phyloP scores from a whole-genome alignment of 2,329 filamentous ascomycete genomes.

The Penicillium sp. region DNA sequence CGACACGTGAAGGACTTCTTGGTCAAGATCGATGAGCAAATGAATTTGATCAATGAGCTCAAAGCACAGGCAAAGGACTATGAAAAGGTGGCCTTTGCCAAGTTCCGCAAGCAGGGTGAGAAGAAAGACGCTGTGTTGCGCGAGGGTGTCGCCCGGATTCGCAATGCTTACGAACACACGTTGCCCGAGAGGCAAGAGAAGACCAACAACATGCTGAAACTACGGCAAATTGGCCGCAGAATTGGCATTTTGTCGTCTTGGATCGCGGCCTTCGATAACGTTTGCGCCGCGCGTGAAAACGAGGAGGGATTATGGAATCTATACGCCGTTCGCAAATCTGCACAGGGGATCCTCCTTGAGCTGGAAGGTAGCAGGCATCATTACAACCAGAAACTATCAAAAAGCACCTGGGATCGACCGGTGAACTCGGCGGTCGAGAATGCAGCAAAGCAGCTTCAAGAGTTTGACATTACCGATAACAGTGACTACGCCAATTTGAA shows the following conservation, averaged over 20 bases:
- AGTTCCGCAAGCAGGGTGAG: conserved; percentile 86
- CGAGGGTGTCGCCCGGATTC: conserved; percentile 77
- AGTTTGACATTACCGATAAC: conserved; percentile 64
- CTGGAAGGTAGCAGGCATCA: conserved; percentile 87
- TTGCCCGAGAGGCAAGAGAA: conserved; percentile 74
- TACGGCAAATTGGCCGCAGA: conserved; percentile 77
- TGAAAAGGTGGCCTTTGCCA: conserved; percentile 75
- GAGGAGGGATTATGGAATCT: conserved; percentile 67
- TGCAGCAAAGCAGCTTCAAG: conserved; percentile 72
- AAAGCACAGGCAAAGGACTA: conserved; percentile 89
- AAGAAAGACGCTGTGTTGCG: conserved; percentile 73
- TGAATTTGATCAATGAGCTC: conserved; percentile 93
- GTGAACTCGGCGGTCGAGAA: conserved; percentile 86
- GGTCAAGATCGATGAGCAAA: conserved; percentile 98
- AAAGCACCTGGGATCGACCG: conserved; percentile 79
- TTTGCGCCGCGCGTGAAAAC: conserved; percentile 70
- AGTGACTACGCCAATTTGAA: conserved; percentile 69
- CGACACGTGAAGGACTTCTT: conserved; percentile 98
- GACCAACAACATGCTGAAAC: conserved; percentile 73
- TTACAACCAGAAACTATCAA: conserved; percentile 78
- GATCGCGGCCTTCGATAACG: conserved; percentile 85
- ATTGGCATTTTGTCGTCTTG: conserved; percentile 85
- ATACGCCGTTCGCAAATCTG: conserved; percentile 76
- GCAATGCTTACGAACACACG: conserved; percentile 79
- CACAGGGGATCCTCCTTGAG: conserved; percentile 82